phyloP scores from a whole-genome alignment of 352 stramenopile genomes.

The Globisporangium echinulatum region DNA sequence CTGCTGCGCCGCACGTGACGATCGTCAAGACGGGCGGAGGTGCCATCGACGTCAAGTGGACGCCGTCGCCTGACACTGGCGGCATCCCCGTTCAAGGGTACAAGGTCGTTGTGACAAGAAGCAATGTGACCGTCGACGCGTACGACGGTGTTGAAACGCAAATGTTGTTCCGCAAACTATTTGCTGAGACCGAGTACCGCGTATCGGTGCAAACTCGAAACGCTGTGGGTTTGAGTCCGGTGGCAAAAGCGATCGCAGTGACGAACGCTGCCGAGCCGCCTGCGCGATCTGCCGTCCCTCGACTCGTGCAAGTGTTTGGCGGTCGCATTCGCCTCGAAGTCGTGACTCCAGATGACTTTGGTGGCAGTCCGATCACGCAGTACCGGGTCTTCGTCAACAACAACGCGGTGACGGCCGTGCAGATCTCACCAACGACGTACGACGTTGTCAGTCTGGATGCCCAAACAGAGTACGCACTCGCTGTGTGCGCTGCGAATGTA shows the following conservation, averaged over 20 bases:
- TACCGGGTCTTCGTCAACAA: slow-evolving; percentile 30
- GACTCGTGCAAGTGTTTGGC: slow-evolving; percentile 21
- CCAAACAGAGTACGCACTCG: slow-evolving; percentile 21
- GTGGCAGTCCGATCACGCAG: slow-evolving; percentile 20
- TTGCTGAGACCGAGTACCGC: slow-evolving; percentile 27
- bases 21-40: slow-evolving; percentile 22
- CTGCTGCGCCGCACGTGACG: slow-evolving; percentile 12
- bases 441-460: slow-evolving; percentile 29
- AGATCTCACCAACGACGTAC: slow-evolving; percentile 14
- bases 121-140: slow-evolving; percentile 7
- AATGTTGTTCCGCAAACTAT: slow-evolving; percentile 20
- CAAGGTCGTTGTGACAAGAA: slow-evolving; percentile 12
- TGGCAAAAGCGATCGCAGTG: not conserved
- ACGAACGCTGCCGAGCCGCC: slow-evolving; percentile 25
- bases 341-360: slow-evolving; percentile 27
- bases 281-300: slow-evolving; percentile 12
- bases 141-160: slow-evolving; percentile 15
- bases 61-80: slow-evolving; percentile 22
- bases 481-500: slow-evolving; percentile 23
- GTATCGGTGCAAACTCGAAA: slow-evolving; percentile 24
- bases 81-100: slow-evolving; percentile 21
- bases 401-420: not conserved
- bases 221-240: slow-evolving; percentile 16
- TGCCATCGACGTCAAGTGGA: slow-evolving; percentile 17
- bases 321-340: slow-evolving; percentile 26